Evolutionary conservation across 345 rosid genomes (phyloP), one percentile per base, ranked within the genome.

Genomic region (Carallia brachiata): DNA sequence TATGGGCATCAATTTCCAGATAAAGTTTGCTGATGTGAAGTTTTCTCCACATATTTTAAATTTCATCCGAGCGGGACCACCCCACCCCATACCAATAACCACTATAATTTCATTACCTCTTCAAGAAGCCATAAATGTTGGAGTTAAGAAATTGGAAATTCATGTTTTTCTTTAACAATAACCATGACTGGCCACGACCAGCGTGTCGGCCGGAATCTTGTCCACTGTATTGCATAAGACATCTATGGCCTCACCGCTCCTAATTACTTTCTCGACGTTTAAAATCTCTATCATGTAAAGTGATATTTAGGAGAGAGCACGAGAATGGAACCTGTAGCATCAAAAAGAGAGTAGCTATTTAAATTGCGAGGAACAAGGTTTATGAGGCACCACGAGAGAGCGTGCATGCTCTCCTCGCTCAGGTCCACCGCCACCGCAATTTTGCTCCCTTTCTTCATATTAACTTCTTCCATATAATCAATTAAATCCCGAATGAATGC

Each of bases 401-500:
- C 98, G 61, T 81, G 71, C 97, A 91, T 93, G 82, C 98, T 94
- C 82, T 89, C 97, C 73, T 84, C 83, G 17, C 97, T 89, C 85
- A 88, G 95, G 61, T 94, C 98, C 55, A 94, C 91, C 12, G 96
- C 97, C 70, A 89, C 95, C 65, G 87, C 93, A 27, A 94, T 79
- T 73, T 81, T 72, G 48, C 48, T 10, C 48, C 48, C 48, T 9
- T 40, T 40, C 48, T 40, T 40, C 64, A 62, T 69, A 61, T 63
- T 61, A 61, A 23, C 68, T 39, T 66, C 79, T 72, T 78, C 82
- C 84, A 73, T 75, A 40, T 40, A 0, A 40, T 30, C 8, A 15
- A 0, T 2, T 39, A 39, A 57, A 7, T 1, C 23, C 23, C 18
- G 53, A 6, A 12, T 6, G 6, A 8, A 12, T 18, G 9, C 15